Evolutionary conservation across 164 flowering plant species (phyloP), one percentile per base, ranked within the genome.

Genomic region (Nelumbo lutea): DNA sequence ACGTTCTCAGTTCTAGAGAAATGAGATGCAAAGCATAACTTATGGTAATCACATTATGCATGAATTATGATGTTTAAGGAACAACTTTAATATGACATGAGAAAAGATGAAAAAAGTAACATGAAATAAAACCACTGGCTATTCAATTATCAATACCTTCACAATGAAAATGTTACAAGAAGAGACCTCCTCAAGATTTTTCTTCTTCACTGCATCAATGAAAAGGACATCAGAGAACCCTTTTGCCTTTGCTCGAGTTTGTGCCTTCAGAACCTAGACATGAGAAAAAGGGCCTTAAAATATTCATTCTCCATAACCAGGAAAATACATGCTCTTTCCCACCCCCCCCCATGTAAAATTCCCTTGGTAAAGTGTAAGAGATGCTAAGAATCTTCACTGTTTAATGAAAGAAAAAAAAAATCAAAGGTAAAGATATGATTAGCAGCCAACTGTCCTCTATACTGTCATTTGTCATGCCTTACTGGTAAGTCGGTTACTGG

Each of bases 141-240:
- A 45, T 15, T 15, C 64, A 44, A 9, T 4, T 42, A 41, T 42
- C 9, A 10, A 40, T 84, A 88, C 94, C 90, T 89, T 87, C n/a
- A 83, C 85, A 67, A 86, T 8, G 79, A 89, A 89, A 73, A 89
- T 72, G 61, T 89, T 89, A 64, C 88, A 87, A 64, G 91, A 69
- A 66, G 94, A 81, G 10, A 83, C 90, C 74, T 89, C 94, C 80
- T 89, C 91, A 7, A 89, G 53, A 69, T 84, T 50, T 70, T 71
- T 86, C 70, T 79, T 87, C 51, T 79, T 68, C 48, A 77, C 79
- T 0, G 91, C 77, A 64, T 89, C 94, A 40, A 89, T 84, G 76
- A 78, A 89, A 65, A 89, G 38, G 6, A 89, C 94, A 72, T 89
- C 94, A 2, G 91, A 82, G 73, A 81, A 89, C 61, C 94, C 94